Percentiles rank a stretch among this genome's conserved stretches.
Conservation (phyloP, 805 yeast genomes). For the Candida ipomoeae region DNA sequence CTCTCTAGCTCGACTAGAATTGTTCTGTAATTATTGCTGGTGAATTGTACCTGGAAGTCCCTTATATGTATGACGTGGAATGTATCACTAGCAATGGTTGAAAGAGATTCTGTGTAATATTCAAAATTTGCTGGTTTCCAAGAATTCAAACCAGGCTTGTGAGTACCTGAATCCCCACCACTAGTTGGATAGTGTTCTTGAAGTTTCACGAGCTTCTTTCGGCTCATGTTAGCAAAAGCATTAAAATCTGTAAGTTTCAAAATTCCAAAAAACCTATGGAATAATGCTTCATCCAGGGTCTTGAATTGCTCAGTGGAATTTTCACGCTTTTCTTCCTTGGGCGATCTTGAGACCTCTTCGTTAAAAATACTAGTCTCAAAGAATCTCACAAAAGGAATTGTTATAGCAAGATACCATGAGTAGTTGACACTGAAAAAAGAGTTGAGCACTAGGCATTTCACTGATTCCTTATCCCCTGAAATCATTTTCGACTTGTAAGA, state of each 20-base stretch:
- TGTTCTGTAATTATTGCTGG: slow-evolving; percentile 22
- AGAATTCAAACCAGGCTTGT: neutral
- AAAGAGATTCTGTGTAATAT: slow-evolving; percentile 18
- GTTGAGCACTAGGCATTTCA: slow-evolving; percentile 34
- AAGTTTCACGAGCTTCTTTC: slow-evolving; percentile 11
- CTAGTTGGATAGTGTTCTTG: slow-evolving; percentile 5
- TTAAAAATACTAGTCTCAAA: slow-evolving; percentile 30
- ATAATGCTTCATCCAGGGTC: slow-evolving; percentile 9
- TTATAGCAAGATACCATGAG: slow-evolving; percentile 35
- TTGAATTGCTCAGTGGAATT: slow-evolving; percentile 2
- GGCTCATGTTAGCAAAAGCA: slow-evolving; percentile 6
- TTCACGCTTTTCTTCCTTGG: neutral
- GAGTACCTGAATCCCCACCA: neutral
- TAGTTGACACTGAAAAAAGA: slow-evolving; percentile 31
- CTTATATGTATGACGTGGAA: slow-evolving; percentile 37
- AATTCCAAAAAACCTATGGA: slow-evolving; percentile 6
- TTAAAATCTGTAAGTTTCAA: slow-evolving; percentile 11
- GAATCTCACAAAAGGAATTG: slow-evolving; percentile 35
- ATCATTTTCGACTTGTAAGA: slow-evolving; percentile 18
- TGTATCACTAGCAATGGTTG: slow-evolving; percentile 24
- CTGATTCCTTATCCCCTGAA: slow-evolving; percentile 15
- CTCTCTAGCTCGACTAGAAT: slow-evolving; percentile 32
- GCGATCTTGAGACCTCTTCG: slow-evolving; percentile 18
- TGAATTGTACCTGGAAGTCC: slow-evolving; percentile 33
- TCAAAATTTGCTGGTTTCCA: slow-evolving; percentile 17